Evolutionary conservation across 2,329 filamentous ascomycete species (phyloP).

Genomic region (Penicillium rolfsii): DNA sequence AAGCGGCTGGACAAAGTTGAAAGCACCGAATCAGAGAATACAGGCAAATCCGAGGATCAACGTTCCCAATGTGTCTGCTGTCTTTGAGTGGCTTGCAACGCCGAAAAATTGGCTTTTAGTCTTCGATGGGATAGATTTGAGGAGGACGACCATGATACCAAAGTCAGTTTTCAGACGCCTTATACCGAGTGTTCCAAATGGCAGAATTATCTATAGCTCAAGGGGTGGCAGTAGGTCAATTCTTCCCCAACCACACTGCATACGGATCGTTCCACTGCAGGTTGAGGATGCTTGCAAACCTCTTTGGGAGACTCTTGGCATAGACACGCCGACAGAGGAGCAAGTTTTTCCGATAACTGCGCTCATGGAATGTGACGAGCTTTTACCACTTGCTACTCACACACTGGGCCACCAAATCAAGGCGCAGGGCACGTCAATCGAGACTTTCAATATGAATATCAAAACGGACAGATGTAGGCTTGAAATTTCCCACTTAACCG

Average conservation of each 20-base stretch:
- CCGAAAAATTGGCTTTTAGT: conserved; percentile 69
- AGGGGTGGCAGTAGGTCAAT: neutral
- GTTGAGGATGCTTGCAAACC: neutral
- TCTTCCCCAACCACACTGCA: neutral
- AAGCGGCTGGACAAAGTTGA: conserved; percentile 56
- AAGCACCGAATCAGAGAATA: neutral
- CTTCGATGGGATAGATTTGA: conserved; percentile 60
- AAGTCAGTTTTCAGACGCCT: neutral
- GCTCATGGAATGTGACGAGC: neutral
- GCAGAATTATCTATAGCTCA: neutral
- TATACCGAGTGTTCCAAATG: neutral
- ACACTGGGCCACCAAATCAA: neutral
- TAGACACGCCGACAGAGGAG: neutral
- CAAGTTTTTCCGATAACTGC: neutral
- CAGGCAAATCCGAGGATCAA: neutral
- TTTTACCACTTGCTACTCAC: neutral
- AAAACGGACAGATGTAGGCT: neutral
- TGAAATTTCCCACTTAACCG: neutral
- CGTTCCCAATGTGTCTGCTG: conserved; percentile 45
- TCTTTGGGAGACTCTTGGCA: neutral
- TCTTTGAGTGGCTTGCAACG: conserved; percentile 64
- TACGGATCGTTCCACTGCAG: neutral
- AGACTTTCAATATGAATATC: neutral
- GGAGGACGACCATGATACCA: conserved; percentile 30
- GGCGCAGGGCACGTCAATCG: neutral